phyloP scores from a whole-genome alignment of 805 yeast genomes.

The Suhomyces sp. region DNA sequence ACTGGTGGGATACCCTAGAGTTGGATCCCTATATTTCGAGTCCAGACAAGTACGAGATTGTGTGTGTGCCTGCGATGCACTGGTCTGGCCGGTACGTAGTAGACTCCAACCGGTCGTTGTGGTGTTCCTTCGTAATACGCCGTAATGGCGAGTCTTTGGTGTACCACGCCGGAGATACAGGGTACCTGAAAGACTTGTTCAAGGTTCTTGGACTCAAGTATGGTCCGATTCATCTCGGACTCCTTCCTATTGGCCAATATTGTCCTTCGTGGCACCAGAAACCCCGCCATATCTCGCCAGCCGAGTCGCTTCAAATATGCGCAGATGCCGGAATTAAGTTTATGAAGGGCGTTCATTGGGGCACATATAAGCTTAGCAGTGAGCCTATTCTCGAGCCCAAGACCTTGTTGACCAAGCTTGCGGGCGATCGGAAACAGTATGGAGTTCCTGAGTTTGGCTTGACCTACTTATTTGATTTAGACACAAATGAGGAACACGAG shows the following conservation, averaged over 20 bases:
- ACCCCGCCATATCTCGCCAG: constrained; percentile 84
- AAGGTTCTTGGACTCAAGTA: constrained; percentile 58
- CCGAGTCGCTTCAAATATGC: constrained; percentile 69
- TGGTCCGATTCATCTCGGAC: constrained; percentile 58
- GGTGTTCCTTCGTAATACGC: constrained; percentile 83
- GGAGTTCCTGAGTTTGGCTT: constrained; percentile 75
- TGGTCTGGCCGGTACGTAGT: constrained; percentile 88
- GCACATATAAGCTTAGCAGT: constrained; percentile 85
- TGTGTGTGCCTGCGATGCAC: constrained; percentile 93
- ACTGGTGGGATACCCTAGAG: constrained; percentile 78
- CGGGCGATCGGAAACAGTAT: constrained; percentile 43
- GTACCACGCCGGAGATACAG: constrained; percentile 95
- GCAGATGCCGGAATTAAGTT: constrained; percentile 56
- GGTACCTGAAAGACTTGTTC: constrained; percentile 76
- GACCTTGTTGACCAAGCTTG: constrained; percentile 49
- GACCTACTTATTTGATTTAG: constrained; percentile 54
- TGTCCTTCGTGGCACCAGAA: constrained; percentile 93
- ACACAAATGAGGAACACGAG: constrained; percentile 9
- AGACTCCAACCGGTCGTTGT: constrained; percentile 76
- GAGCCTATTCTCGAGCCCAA: constrained; percentile 89
- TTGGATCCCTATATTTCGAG: constrained; percentile 39
- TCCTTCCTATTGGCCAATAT: constrained; percentile 93
- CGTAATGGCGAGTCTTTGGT: constrained; percentile 67
- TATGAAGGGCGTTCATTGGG: constrained; percentile 93
- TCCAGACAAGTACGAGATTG: constrained; percentile 64